phyloP scores from a whole-genome alignment of 495 filamentous ascomycete genomes.

The Penicillium soppii region DNA sequence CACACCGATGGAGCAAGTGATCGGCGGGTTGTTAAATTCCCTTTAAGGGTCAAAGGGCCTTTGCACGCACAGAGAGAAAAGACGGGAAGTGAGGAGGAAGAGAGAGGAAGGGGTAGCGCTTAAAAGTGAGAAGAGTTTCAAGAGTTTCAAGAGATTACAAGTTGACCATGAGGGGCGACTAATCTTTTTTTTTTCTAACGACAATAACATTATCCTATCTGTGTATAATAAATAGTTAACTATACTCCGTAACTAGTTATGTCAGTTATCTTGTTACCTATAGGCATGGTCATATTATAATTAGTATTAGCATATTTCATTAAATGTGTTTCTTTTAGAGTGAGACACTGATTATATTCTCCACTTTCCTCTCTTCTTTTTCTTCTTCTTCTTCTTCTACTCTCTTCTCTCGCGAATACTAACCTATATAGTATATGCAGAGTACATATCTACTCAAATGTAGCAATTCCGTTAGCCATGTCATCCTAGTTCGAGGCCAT shows the following conservation, averaged over 20 bases:
- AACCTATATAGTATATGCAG: no score
- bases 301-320: neutral
- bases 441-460: no score
- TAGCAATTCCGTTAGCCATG: no score
- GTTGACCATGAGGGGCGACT: no score
- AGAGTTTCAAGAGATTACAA: no score
- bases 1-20: slow-evolving; percentile 21
- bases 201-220: no score
- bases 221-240: no score
- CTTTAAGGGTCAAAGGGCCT: slow-evolving; percentile 13
- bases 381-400: neutral
- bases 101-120: neutral
- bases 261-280: no score
- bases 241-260: no score
- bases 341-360: neutral
- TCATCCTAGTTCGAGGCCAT: slow-evolving; percentile 1
- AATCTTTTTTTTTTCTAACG: no score
- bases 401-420: slow-evolving; percentile 5
- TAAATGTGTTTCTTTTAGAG: neutral
- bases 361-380: slow-evolving; percentile 1
- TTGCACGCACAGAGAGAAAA: slow-evolving; percentile 1
- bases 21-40: slow-evolving; percentile 18
- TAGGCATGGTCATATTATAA: no score
- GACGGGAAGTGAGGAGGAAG: slow-evolving; percentile 8
- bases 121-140: no score